Conservation (phyloP, 257 asterid genomes). For the Solanum chiquidenum region DNA sequence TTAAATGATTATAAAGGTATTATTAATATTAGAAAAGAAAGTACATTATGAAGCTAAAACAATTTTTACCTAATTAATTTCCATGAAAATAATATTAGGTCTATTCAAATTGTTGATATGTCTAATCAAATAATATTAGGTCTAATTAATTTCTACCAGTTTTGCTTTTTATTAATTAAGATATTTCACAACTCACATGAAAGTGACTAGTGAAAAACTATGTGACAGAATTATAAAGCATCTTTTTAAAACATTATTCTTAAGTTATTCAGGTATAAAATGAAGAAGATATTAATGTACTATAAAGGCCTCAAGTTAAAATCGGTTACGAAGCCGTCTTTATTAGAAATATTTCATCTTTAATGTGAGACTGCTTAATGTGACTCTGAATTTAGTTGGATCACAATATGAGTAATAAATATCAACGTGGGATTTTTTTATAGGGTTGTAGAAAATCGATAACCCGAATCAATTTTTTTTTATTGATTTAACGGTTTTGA, state of each 20-base stretch:
- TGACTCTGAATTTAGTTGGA: background rate
- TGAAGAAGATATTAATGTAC: background rate
- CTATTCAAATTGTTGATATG: background rate
- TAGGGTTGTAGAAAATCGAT: background rate
- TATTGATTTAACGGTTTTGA: background rate
- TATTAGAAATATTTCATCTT: too few relatives aligned
- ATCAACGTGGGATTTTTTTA: background rate
- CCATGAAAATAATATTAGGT: background rate
- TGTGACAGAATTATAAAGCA: background rate
- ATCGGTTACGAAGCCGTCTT: too few relatives aligned
- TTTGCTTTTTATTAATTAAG: background rate
- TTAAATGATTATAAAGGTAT: background rate
- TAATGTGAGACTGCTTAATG: too few relatives aligned
- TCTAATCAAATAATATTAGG: background rate
- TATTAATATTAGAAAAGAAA: background rate
- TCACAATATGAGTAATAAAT: background rate
- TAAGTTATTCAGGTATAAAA: background rate
- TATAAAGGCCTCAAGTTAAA: background rate
- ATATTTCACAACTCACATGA: background rate
- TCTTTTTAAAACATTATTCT: too few relatives aligned
- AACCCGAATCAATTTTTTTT: too few relatives aligned
- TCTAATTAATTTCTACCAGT: background rate
- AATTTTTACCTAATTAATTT: background rate
- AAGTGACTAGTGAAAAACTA: background rate
- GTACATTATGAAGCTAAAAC: background rate